Percentiles rank a stretch among this genome's conserved stretches.
phyloP scores from a whole-genome alignment of 257 asterid species.

The Plantago major region DNA sequence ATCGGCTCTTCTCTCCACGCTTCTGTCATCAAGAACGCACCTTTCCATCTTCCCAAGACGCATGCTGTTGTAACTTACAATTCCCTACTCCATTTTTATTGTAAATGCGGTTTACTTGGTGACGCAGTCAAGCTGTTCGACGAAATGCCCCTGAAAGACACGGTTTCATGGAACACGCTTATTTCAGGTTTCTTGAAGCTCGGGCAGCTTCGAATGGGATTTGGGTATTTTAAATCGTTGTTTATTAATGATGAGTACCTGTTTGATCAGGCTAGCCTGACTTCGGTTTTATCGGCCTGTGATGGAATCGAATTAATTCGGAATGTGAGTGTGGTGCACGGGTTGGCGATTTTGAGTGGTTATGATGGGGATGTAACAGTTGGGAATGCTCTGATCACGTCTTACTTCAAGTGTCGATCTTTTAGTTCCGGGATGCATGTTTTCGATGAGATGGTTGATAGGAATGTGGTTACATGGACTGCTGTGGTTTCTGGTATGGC shows the following conservation, averaged over 20 bases:
- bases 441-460: conserved; percentile 60
- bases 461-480: conserved; percentile 86
- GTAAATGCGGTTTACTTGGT: conserved; percentile 34
- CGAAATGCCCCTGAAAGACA: conserved; percentile 60
- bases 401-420: conserved; percentile 55
- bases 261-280: conserved; percentile 67
- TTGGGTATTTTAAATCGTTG: conserved; percentile 48
- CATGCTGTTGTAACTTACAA: conserved; percentile 39
- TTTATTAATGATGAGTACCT: conserved; percentile 16
- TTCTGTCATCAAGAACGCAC: conserved; percentile 47
- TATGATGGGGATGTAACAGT: conserved; percentile 52
- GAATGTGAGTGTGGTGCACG: conserved; percentile 50
- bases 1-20: conserved; percentile 74
- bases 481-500: conserved; percentile 73
- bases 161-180: conserved; percentile 80
- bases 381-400: conserved; percentile 62
- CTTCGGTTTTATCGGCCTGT: conserved; percentile 58
- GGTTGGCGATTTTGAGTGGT: conserved; percentile 54
- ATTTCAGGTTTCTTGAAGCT: conserved; percentile 61
- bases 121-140: conserved; percentile 70
- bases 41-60: conserved; percentile 8
- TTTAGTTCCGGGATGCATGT: conserved; percentile 49
- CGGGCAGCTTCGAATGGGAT: conserved; percentile 41
- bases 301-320: conserved; percentile 34
- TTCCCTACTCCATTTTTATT: conserved; percentile 46